phyloP scores from a whole-genome alignment of 306 rosid species.

The Citrullus mucosospermus region DNA sequence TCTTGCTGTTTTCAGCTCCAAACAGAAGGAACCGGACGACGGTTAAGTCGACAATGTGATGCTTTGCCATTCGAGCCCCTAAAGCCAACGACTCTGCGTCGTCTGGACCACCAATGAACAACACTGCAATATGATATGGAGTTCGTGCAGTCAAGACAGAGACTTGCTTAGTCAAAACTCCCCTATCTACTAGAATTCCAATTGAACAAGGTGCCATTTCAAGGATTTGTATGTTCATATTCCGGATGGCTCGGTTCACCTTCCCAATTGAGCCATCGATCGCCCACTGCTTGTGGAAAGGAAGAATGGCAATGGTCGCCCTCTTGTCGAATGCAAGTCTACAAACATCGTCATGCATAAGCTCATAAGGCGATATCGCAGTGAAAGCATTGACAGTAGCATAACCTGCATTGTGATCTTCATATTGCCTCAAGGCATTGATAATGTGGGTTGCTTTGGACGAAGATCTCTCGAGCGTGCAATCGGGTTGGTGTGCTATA shows the following conservation, averaged over 20 bases:
- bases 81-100: slow-evolving; percentile 61
- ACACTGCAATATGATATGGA: slow-evolving; percentile 28
- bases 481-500: slow-evolving; percentile 25
- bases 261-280: slow-evolving; percentile 38
- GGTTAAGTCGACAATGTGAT: slow-evolving; percentile 29
- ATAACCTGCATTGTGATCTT: slow-evolving; percentile 19
- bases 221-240: slow-evolving; percentile 32
- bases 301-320: slow-evolving; percentile 39
- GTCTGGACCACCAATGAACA: slow-evolving; percentile 61
- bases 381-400: slow-evolving; percentile 35
- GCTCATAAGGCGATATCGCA: slow-evolving; percentile 25
- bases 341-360: slow-evolving; percentile 33
- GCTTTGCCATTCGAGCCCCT: slow-evolving; percentile 43
- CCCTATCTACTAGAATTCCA: slow-evolving; percentile 53
- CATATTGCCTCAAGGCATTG: slow-evolving; percentile 38
- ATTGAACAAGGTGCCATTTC: slow-evolving; percentile 53
- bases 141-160: slow-evolving; percentile 13
- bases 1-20: slow-evolving; percentile 42
- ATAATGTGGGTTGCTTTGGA: slow-evolving; percentile 19
- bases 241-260: slow-evolving; percentile 15
- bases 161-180: slow-evolving; percentile 14
- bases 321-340: slow-evolving; percentile 22
- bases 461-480: not conserved
- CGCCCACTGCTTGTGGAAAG: slow-evolving; percentile 53
- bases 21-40: slow-evolving; percentile 45